Evolutionary conservation across 2,329 filamentous ascomycete genomes (phyloP), one percentile per base, ranked within the genome.

Genomic region (Rhynchosporium agropyri): DNA sequence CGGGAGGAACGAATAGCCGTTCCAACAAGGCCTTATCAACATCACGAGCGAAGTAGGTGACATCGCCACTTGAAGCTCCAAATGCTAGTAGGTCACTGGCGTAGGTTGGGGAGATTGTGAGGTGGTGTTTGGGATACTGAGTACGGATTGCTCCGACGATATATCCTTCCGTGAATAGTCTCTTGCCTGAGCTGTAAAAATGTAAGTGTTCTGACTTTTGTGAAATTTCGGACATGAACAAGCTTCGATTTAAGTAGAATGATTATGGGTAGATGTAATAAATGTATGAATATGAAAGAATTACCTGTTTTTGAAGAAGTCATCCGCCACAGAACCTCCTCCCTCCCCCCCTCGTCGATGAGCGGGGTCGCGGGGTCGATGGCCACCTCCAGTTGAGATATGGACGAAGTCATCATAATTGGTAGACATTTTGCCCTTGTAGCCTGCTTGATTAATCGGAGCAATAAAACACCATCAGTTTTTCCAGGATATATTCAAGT

Each of bases 331-430:
- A 13, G 61, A 60, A 5, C 33, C 38, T 51, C 49, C 49, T 36
- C 20, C 46, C 46, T 33, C 33, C 26, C 29, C 40, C 42, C 33
- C 36, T 33, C 28, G 56, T 49, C 28, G 58, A 26, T 29, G 31
- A 15, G 26, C 33, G n/a, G 60, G 57, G 33, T 49, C 51, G 51
- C 51, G 33, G 36, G 51, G 38, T 28, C 51, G 36, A 29, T 54
- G 51, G 13, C 51, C 51, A 42, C 51, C 51, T 28, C 43, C 42
- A 7, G 63, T 64, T 31, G 61, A 57, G 46, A 71, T 57, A 42
- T 70, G 65, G 53, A 71, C 58, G 53, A 70, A 71, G 10, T 70
- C 69, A 40, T 71, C 69, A 46, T 48, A 65, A 15, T 64, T 59
- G 28, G 62, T 59, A 58, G 61, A 56, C 63, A 67, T 69, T 13